Evolutionary conservation across 768 basidiomycete genomes (phyloP).

Genomic region (Boletus vermiculosoides): DNA sequence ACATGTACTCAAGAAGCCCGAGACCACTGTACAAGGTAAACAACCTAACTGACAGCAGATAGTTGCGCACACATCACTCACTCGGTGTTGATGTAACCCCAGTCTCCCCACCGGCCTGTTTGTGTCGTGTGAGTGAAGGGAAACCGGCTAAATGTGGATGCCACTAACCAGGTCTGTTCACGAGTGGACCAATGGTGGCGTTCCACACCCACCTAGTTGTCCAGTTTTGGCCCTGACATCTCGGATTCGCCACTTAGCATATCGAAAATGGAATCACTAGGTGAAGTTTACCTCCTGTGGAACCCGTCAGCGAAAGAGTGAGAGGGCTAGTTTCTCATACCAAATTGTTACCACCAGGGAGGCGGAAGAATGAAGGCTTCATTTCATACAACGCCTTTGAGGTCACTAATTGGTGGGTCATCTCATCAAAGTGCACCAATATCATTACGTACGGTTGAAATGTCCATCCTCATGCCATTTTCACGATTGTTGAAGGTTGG

Average conservation of each 20-base stretch:
- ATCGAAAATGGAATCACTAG: neutral
- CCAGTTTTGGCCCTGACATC: slow-evolving; percentile 47
- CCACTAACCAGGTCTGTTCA: slow-evolving; percentile 42
- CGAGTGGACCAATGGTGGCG: slow-evolving; percentile 52
- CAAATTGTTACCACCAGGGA: slow-evolving; percentile 66
- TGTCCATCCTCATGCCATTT: slow-evolving; percentile 62
- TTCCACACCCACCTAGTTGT: slow-evolving; percentile 64
- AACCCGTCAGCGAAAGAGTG: neutral
- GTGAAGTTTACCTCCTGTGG: slow-evolving; percentile 38
- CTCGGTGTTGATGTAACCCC: slow-evolving; percentile 62
- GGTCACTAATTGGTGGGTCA: neutral
- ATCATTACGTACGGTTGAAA: slow-evolving; percentile 43
- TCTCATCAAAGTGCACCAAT: neutral
- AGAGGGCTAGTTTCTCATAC: slow-evolving; percentile 25
- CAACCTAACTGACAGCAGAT: neutral
- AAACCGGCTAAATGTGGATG: neutral
- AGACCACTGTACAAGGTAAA: slow-evolving; percentile 40
- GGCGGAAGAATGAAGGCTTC: slow-evolving; percentile 59
- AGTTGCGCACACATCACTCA: slow-evolving; percentile 21
- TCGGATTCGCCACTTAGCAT: slow-evolving; percentile 1
- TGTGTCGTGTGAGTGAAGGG: neutral
- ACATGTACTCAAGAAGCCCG: slow-evolving; percentile 53
- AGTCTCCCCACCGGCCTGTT: slow-evolving; percentile 52
- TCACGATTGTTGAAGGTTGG: slow-evolving; percentile 59
- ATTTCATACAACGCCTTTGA: slow-evolving; percentile 49